Evolutionary conservation across 495 filamentous ascomycete species (phyloP).

Genomic region (Penicillium simplicissimum): DNA sequence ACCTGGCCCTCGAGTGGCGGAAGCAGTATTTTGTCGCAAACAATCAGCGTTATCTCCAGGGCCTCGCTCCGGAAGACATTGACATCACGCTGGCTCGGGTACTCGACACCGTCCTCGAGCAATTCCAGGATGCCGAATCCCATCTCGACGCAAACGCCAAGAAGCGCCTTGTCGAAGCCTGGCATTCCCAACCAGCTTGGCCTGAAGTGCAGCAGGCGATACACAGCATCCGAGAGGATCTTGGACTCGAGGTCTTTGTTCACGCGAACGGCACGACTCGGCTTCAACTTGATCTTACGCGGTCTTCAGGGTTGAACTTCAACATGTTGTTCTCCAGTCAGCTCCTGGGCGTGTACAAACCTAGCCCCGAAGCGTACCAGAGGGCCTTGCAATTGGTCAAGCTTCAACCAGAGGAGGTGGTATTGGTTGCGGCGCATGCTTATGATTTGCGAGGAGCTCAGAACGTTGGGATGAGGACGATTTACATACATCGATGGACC

Average conservation of each 20-base stretch:
- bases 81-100: conserved; percentile 46
- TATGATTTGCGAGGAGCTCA: conserved; percentile 52
- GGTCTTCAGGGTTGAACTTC: conserved; percentile 50
- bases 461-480: conserved; percentile 46
- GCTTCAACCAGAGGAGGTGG: conserved; percentile 46
- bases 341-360: conserved; percentile 51
- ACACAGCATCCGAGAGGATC: conserved; percentile 21
- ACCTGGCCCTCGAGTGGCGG: neutral
- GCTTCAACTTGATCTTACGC: conserved; percentile 52
- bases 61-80: conserved; percentile 47
- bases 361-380: conserved; percentile 44
- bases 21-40: conserved; percentile 20
- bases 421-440: conserved; percentile 56
- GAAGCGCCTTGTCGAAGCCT: conserved; percentile 28
- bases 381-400: conserved; percentile 47
- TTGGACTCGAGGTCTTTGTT: conserved; percentile 42
- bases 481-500: conserved; percentile 55
- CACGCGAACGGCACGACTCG: conserved; percentile 58
- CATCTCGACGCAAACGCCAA: conserved; percentile 28
- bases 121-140: conserved; percentile 22
- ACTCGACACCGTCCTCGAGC: conserved; percentile 35
- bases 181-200: conserved; percentile 52
- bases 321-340: conserved; percentile 55
- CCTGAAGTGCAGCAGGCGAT: conserved; percentile 44
- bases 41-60: conserved; percentile 33